These are phyloP conservation scores for Aschersonia sp. DNA, from an alignment of 2,329 filamentous ascomycete species.

Conservation along the genomic window DNA sequence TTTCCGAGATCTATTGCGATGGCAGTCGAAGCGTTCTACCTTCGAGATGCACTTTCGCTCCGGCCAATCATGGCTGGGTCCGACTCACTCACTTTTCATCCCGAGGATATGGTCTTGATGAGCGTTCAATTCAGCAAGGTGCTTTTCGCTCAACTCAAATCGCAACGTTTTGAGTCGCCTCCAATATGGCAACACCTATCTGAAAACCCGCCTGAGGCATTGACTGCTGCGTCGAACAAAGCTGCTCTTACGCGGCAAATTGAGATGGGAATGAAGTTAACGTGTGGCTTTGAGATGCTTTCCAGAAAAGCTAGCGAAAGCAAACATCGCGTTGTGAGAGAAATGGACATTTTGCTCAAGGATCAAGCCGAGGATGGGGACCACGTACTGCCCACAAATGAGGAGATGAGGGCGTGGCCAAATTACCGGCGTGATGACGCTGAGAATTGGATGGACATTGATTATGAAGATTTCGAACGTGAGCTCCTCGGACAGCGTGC, in stretches of 20 bases:
- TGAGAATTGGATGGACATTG: conserved; percentile 84
- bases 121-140: conserved; percentile 77
- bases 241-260: conserved; percentile 9
- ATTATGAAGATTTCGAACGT: conserved; percentile 75
- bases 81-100: conserved; percentile 48
- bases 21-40: conserved; percentile 82
- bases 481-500: conserved; percentile 47
- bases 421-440: conserved; percentile 52
- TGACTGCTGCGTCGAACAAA: conserved; percentile 6
- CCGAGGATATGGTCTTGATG: conserved; percentile 63
- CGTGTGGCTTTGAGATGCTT: conserved; percentile 85
- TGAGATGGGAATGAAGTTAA: conserved; percentile 77
- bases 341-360: conserved; percentile 62
- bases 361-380: conserved; percentile 63
- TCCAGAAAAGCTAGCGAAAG: conserved; percentile 51
- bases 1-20: conserved; percentile 66
- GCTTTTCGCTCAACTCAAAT: conserved; percentile 78
- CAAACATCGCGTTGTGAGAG: conserved; percentile 54
- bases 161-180: conserved; percentile 64
- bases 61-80: conserved; percentile 45
- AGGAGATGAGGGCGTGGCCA: conserved; percentile 60
- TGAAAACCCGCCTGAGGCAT: conserved; percentile 8
- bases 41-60: conserved; percentile 67
- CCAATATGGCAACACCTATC: conserved; percentile 27
- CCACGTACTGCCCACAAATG: conserved; percentile 48